Percentiles rank a stretch among this genome's conserved stretches.
Conservation (phyloP, 345 rosid species). For the Luvunga scandens region DNA sequence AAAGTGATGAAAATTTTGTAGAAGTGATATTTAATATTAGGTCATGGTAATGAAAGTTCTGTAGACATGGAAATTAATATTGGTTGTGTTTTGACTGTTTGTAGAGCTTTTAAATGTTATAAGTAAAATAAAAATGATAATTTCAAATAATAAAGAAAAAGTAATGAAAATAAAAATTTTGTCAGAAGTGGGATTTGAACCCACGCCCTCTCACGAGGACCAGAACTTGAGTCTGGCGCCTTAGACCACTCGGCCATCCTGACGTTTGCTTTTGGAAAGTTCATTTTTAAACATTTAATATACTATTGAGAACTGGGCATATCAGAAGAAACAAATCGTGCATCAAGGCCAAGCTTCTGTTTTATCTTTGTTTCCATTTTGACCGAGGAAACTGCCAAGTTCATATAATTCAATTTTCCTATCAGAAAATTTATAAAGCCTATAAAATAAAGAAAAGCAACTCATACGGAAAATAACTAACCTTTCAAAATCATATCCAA, state of each 20-base stretch:
- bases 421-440: neutral
- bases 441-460: neutral
- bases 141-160: too few species aligned
- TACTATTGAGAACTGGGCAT: neutral
- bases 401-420: neutral
- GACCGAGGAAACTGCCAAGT: neutral
- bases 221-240: constrained; percentile 91
- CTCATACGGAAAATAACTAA: constrained; percentile 7
- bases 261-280: neutral
- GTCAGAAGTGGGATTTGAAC: constrained; percentile 25
- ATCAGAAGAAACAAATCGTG: neutral
- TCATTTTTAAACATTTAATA: accelerated
- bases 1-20: too few species aligned
- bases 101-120: too few species aligned
- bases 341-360: neutral
- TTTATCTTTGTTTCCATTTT: neutral
- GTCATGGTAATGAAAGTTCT: too few species aligned
- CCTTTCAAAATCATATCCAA: constrained; percentile 4
- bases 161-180: too few species aligned
- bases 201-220: constrained; percentile 50
- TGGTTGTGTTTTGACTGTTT: too few species aligned
- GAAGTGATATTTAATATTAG: too few species aligned
- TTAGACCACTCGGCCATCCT: constrained; percentile 91
- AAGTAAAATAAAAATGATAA: too few species aligned
- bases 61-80: too few species aligned